Evolutionary conservation across 2,329 filamentous ascomycete species (phyloP), one percentile per base, ranked within the genome.

Genomic region (Rhytidhysteron rufulum): DNA sequence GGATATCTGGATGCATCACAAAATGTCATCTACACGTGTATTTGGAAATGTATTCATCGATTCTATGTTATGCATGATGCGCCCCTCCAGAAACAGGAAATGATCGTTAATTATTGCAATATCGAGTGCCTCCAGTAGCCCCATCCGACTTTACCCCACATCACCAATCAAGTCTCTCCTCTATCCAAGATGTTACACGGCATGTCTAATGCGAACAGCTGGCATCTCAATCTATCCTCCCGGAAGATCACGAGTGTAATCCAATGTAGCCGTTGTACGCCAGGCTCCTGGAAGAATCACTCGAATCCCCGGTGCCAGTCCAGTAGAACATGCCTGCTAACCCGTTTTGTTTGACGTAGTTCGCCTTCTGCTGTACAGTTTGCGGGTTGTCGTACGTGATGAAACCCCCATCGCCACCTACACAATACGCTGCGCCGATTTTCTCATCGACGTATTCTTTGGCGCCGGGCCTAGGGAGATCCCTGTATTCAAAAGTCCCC

Each of bases 301-400:
- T 60, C 6, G 77, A 75, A 67, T 93, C 87, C 3, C 78, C 80
- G 11, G 84, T 83, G n/a, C 82, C 85, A 39, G 84, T 82, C 84
- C 85, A 90, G 64, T 90, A 93, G 62, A 89, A 91, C 7, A 93
- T 66, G 0, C 87, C 87, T 20, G 82, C 86, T 15, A 93, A 69
- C 20, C 78, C 77, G 52, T 83, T 82, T 53, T 85, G 77, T 54
- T 80, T 83, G 62, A 82, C 86, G 60, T 83, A 91, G 5, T 73
- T 69, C 2, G 84, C 87, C 67, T 93, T 93, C 62, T 82, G 77
- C 63, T 77, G 76, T 24, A 91, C 86, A 3, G 86, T 89, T 31
- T 83, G 78, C 4, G 83, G 80, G 49, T 85, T 89, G 62, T 93
- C 87, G 60, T 91, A 93, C 2, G 79, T 84, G 31, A 91, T 79